A percentile compares a stretch with the other conserved stretches of the same genome.
phyloP scores from a whole-genome alignment of 2,329 filamentous ascomycete species.

The Trichoderma koningiopsis region DNA sequence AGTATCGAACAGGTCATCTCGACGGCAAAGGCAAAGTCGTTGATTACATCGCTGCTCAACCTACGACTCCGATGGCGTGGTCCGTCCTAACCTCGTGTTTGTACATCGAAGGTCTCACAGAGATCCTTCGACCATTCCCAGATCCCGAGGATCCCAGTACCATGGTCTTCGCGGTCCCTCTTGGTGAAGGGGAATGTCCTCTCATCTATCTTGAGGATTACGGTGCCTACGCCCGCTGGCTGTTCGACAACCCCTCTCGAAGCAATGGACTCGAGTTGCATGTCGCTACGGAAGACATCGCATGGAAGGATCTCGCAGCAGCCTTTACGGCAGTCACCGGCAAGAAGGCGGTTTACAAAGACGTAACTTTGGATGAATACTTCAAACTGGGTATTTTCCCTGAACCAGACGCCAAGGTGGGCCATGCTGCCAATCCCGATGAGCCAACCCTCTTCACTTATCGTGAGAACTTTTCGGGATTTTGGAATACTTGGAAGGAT shows the following conservation, averaged over 20 bases:
- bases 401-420: background rate
- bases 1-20: background rate
- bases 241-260: background rate
- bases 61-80: conserved; percentile 5
- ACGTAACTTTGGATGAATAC: background rate
- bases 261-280: background rate
- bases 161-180: background rate
- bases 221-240: background rate
- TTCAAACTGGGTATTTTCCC: background rate
- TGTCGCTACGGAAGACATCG: background rate
- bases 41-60: conserved; percentile 3
- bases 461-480: background rate
- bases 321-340: background rate
- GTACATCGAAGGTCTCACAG: background rate
- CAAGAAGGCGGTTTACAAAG: background rate
- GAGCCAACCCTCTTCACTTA: conserved; percentile 2
- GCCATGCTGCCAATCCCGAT: background rate
- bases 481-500: conserved; percentile 15
- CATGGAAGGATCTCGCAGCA: background rate
- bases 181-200: background rate
- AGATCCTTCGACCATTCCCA: background rate
- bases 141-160: background rate
- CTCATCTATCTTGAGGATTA: conserved; percentile 3
- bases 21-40: conserved; percentile 11
- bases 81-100: background rate